Evolutionary conservation across 768 basidiomycete genomes (phyloP), one percentile per base, ranked within the genome.

Genomic region (Mycena crocata): DNA sequence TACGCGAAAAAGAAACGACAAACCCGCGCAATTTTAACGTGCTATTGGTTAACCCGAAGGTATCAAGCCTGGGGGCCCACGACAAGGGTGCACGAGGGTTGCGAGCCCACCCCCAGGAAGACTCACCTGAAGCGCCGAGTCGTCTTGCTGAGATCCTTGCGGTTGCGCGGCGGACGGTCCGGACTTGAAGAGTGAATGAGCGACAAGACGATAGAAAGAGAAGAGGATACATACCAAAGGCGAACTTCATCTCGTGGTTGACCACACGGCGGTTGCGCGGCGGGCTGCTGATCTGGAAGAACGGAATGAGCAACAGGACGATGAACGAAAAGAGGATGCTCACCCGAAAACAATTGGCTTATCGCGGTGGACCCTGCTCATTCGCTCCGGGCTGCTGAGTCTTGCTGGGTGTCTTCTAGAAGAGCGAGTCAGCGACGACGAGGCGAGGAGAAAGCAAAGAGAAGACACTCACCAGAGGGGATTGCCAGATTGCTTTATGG

Each of bases 41-140:
- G 62, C 62, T 46, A 63, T 63, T 63, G 24, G 62, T 63, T 35
- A 44, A 44, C 50, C 62, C 51, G 52, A 46, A 56, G 52, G 62
- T 45, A 50, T 63, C 35, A 63, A 45, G 51, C 62, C 52, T 34
- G 57, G 62, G 52, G 62, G 51, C 62, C 62, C 51, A 63, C 52
- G 52, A 55, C 62, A 52, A 63, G 62, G 62, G 62, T 63, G 62
- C 62, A 63, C 62, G 62, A 63, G 62, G 62, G 62, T 63, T 54
- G 62, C 44, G 40, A 63, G 28, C 62, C 62, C 62, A 54, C 52
- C 62, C 62, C 44, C 62, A 45, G 51, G 62, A 63, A 63, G n/a
- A n/a, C n/a, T n/a, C n/a, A n/a, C n/a, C n/a, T n/a, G n/a, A n/a
- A n/a, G n/a, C n/a, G n/a, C n/a, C n/a, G n/a, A n/a, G n/a, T n/a